Conservation (phyloP, 2,329 filamentous ascomycete species). For the Botrytis tulipae region DNA sequence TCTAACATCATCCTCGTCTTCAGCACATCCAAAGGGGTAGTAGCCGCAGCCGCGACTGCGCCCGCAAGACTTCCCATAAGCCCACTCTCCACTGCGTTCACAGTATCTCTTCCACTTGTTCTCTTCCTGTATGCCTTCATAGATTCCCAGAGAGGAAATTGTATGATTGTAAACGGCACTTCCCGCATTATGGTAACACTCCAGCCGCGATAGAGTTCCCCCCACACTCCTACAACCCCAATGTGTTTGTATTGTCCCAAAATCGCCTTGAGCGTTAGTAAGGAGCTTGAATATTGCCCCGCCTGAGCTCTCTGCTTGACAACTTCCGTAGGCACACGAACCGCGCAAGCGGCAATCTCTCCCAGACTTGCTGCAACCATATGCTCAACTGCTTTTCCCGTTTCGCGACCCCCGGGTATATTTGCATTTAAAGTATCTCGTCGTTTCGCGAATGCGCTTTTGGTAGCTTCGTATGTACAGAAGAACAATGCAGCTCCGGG, state of each 20-base stretch:
- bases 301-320: slow-evolving; percentile 97
- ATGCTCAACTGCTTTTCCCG: slow-evolving; percentile 53
- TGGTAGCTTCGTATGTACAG: slow-evolving; percentile 83
- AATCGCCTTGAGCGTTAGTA: slow-evolving; percentile 69
- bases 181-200: slow-evolving; percentile 90
- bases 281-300: slow-evolving; percentile 69
- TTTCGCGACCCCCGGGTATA: slow-evolving; percentile 29
- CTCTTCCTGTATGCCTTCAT: slow-evolving; percentile 71
- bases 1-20: slow-evolving; percentile 97
- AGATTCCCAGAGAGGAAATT: slow-evolving; percentile 95
- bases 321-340: slow-evolving; percentile 93
- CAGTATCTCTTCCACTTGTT: slow-evolving; percentile 44
- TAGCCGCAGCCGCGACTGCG: slow-evolving; percentile 80
- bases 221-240: slow-evolving; percentile 62
- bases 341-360: slow-evolving; percentile 87
- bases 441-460: slow-evolving; percentile 41
- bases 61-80: slow-evolving; percentile 82
- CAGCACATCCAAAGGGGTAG: slow-evolving; percentile 91
- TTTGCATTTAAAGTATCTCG: not conserved
- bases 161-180: slow-evolving; percentile 94
- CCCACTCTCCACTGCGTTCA: slow-evolving; percentile 76
- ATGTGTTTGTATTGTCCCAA: slow-evolving; percentile 47
- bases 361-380: slow-evolving; percentile 84
- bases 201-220: slow-evolving; percentile 89
- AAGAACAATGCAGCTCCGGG: slow-evolving; percentile 97